These are phyloP conservation scores for Boeremia exigua DNA, from an alignment of 2,329 filamentous ascomycete species.

Conservation along the genomic window DNA sequence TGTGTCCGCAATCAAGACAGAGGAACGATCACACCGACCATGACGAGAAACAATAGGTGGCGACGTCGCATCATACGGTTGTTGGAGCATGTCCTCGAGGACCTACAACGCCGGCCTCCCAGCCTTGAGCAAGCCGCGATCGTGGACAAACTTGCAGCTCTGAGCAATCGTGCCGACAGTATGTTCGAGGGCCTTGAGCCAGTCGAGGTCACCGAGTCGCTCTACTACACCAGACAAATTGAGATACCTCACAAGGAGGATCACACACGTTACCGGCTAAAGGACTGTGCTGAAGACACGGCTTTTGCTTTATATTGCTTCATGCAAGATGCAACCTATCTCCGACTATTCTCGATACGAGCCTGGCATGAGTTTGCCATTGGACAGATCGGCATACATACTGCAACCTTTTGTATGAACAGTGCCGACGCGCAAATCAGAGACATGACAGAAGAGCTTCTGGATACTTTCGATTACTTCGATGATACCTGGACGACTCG, in stretches of 20 bases:
- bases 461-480: background rate
- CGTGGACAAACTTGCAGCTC: background rate
- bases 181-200: background rate
- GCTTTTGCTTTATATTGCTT: conserved; percentile 33
- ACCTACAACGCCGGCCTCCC: conserved; percentile 10
- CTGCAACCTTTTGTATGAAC: conserved; percentile 43
- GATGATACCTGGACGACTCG: background rate
- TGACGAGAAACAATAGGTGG: conserved; percentile 12
- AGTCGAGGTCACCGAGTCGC: conserved; percentile 1
- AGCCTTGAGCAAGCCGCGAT: background rate
- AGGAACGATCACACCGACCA: background rate
- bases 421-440: conserved; percentile 24
- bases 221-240: background rate
- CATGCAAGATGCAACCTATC: conserved; percentile 38
- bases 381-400: conserved; percentile 39
- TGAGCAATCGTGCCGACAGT: background rate
- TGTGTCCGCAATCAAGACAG: conserved; percentile 14
- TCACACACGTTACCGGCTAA: conserved; percentile 5
- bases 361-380: conserved; percentile 42
- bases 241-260: background rate
- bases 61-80: conserved; percentile 18
- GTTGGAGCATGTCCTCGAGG: background rate
- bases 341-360: conserved; percentile 34
- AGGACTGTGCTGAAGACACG: conserved; percentile 15
- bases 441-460: background rate